Percentiles rank a stretch among this genome's conserved stretches.
phyloP scores from a whole-genome alignment of 257 asterid species.

The Cruciata laevipes region DNA sequence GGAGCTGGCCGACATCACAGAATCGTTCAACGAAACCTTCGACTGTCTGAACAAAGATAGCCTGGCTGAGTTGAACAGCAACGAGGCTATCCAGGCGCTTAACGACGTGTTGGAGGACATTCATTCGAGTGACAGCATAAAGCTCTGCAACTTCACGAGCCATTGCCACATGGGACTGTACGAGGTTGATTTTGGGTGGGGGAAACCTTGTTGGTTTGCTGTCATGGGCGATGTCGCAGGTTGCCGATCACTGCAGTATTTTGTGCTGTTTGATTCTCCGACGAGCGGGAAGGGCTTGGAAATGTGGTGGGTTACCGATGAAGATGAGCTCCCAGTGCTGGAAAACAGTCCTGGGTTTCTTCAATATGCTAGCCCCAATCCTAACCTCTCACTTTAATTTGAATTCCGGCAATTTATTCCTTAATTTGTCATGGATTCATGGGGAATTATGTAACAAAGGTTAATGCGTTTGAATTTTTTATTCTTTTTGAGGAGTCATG shows the following conservation, averaged over 20 bases:
- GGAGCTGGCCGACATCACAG: slow-evolving; percentile 7
- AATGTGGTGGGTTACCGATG: slow-evolving; percentile 22
- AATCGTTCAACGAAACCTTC: slow-evolving; percentile 17
- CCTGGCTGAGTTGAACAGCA: slow-evolving; percentile 8
- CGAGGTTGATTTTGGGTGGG: slow-evolving; percentile 19
- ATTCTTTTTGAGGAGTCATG: no score
- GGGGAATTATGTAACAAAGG: no score
- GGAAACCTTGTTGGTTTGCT: slow-evolving; percentile 18
- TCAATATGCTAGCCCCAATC: slow-evolving; percentile 20
- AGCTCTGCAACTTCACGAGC: slow-evolving; percentile 12
- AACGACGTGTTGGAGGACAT: slow-evolving; percentile 13
- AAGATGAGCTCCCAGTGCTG: slow-evolving; percentile 6
- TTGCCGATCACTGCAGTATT: slow-evolving; percentile 14
- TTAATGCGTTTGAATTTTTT: no score
- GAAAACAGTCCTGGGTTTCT: slow-evolving; percentile 21
- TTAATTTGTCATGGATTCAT: no score
- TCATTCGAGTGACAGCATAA: slow-evolving; percentile 11
- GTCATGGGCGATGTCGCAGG: slow-evolving; percentile 14
- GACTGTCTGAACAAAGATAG: slow-evolving; percentile 15
- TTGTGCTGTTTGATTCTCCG: slow-evolving; percentile 18
- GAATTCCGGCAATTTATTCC: no score
- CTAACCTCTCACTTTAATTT: slow-evolving; percentile 8
- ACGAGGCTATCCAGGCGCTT: slow-evolving; percentile 5
- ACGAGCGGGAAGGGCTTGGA: slow-evolving; percentile 9
- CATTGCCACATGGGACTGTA: slow-evolving; percentile 12